These are phyloP conservation scores for Emergomyces pasteurianus DNA, from an alignment of 2,329 filamentous ascomycete genomes.

Conservation along the genomic window DNA sequence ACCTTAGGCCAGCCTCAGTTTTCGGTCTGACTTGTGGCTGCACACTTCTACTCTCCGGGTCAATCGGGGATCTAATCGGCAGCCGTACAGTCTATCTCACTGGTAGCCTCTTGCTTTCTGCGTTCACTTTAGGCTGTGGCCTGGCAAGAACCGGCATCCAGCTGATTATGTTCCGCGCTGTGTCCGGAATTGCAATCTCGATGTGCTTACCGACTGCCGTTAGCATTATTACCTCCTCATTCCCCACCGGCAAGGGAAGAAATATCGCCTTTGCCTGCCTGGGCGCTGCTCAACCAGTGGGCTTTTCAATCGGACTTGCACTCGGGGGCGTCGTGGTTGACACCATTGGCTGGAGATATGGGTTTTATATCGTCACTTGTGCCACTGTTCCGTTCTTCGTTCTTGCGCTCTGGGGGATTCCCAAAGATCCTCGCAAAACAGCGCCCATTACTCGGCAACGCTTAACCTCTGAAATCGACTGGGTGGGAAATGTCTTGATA, in stretches of 20 bases:
- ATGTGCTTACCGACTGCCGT: slow-evolving; percentile 37
- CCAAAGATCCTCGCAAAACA: slow-evolving; percentile 13
- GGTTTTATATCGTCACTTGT: slow-evolving; percentile 39
- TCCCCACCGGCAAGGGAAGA: slow-evolving; percentile 32
- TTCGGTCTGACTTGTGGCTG: slow-evolving; percentile 34
- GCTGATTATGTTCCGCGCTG: slow-evolving; percentile 35
- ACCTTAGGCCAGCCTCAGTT: slow-evolving; percentile 14
- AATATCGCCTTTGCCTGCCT: slow-evolving; percentile 41
- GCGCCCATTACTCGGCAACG: background rate
- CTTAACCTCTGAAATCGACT: background rate
- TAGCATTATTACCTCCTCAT: slow-evolving; percentile 35
- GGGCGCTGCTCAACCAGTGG: slow-evolving; percentile 38
- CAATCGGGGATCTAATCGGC: slow-evolving; percentile 39
- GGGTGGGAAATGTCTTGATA: background rate
- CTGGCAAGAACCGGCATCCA: slow-evolving; percentile 25
- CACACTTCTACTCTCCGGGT: slow-evolving; percentile 36
- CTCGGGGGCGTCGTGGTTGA: slow-evolving; percentile 41
- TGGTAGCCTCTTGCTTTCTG: slow-evolving; percentile 31
- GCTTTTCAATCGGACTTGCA: slow-evolving; percentile 38
- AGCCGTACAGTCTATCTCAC: slow-evolving; percentile 34
- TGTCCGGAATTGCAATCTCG: slow-evolving; percentile 34
- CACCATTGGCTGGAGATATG: slow-evolving; percentile 40
- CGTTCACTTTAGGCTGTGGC: slow-evolving; percentile 32
- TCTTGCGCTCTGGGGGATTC: slow-evolving; percentile 29
- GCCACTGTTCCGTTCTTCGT: slow-evolving; percentile 31